Conservation (phyloP, 768 basidiomycete genomes). For the Podaxis sp. region DNA sequence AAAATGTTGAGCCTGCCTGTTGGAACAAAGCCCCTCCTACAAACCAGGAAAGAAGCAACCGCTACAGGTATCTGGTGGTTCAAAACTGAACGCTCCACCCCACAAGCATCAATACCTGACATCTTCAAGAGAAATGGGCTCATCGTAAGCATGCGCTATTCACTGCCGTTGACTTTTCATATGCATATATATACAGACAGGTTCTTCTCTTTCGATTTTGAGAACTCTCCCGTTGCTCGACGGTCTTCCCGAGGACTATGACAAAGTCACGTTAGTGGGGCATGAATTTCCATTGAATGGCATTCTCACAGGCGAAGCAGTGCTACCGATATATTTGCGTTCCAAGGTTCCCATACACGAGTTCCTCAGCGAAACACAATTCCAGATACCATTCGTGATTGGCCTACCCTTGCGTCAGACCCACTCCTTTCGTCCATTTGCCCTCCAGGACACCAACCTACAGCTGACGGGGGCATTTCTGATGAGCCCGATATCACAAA, state of each 20-base stretch:
- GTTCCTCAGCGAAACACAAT: constrained; percentile 39
- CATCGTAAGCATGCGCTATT: constrained; percentile 45
- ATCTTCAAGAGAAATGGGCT: constrained; percentile 69
- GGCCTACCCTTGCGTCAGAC: constrained; percentile 67
- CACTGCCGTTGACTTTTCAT: constrained; percentile 2
- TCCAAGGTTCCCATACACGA: constrained; percentile 66
- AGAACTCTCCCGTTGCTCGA: constrained; percentile 72
- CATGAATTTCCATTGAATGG: constrained; percentile 15
- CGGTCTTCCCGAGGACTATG: constrained; percentile 62
- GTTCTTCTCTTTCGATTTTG: constrained; percentile 72
- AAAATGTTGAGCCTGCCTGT: constrained; percentile 46
- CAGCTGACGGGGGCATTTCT: constrained; percentile 25
- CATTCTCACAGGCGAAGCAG: constrained; percentile 35
- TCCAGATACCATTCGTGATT: constrained; percentile 61
- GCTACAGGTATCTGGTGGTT: constrained; percentile 74
- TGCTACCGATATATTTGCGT: constrained; percentile 78
- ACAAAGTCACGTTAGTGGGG: constrained; percentile 59
- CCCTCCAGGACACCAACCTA: constrained; percentile 36
- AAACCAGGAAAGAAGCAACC: constrained; percentile 16
- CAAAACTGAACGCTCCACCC: constrained; percentile 33
- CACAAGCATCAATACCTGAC: constrained; percentile 58
- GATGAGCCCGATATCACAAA: constrained; percentile 54
- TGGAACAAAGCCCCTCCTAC: constrained; percentile 24
- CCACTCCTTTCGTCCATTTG: constrained; percentile 61
- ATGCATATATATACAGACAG: constrained; percentile 54